Percentiles rank a stretch among this genome's conserved stretches.
These are phyloP conservation scores for Apiospora koreana DNA, from an alignment of 2,329 filamentous ascomycete species.

Conservation along the genomic window DNA sequence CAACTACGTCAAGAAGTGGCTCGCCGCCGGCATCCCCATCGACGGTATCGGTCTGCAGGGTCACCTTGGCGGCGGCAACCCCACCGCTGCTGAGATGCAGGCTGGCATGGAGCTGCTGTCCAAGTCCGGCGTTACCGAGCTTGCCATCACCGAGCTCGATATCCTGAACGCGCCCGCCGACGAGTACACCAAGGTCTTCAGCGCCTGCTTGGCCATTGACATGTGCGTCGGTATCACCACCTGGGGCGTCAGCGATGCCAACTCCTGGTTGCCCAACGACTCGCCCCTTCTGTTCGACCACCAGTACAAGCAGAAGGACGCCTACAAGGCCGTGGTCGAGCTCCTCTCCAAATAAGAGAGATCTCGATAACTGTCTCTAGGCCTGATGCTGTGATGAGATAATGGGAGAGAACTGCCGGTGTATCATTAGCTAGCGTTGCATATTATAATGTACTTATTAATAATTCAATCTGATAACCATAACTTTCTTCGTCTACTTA, in stretches of 20 bases:
- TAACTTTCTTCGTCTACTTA: background rate
- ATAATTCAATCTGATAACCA: background rate
- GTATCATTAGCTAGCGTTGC: background rate
- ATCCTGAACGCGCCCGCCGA: slow-evolving; percentile 45
- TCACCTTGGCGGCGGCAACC: slow-evolving; percentile 40
- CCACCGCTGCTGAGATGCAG: slow-evolving; percentile 37
- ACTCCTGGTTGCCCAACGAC: slow-evolving; percentile 22
- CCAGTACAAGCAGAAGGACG: slow-evolving; percentile 19
- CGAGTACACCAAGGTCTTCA: slow-evolving; percentile 44
- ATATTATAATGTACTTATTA: slow-evolving; percentile 1
- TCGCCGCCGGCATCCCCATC: slow-evolving; percentile 54
- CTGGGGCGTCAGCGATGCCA: slow-evolving; percentile 34
- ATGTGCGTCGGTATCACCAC: slow-evolving; percentile 55
- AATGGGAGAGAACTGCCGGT: background rate
- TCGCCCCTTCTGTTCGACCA: slow-evolving; percentile 20
- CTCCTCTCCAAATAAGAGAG: slow-evolving; percentile 15
- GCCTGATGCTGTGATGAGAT: background rate
- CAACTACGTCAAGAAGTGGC: slow-evolving; percentile 50
- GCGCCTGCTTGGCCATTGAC: slow-evolving; percentile 46
- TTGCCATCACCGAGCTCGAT: slow-evolving; percentile 59
- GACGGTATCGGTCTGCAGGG: slow-evolving; percentile 57
- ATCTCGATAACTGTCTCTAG: background rate
- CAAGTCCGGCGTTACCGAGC: slow-evolving; percentile 43
- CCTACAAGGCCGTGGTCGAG: slow-evolving; percentile 20
- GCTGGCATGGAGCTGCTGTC: slow-evolving; percentile 47